Percentiles rank a stretch among this genome's conserved stretches.
These are phyloP conservation scores for Aspergillus puulaauensis DNA, from an alignment of 2,329 filamentous ascomycete species.

Conservation along the genomic window DNA sequence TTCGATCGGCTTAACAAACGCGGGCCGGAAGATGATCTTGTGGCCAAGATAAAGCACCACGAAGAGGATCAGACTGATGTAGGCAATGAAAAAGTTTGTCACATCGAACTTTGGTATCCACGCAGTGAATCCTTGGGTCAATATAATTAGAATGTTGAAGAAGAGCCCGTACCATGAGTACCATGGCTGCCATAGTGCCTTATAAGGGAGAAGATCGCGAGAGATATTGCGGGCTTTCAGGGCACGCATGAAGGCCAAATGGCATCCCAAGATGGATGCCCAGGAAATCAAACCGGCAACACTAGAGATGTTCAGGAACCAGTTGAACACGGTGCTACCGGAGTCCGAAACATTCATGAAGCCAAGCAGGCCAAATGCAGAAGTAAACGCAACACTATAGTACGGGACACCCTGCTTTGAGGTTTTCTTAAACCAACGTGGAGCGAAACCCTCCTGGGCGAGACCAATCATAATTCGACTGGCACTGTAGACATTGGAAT, in stretches of 20 bases:
- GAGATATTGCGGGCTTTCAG: conserved; percentile 58
- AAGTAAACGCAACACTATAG: conserved; percentile 45
- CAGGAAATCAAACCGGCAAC: conserved; percentile 39
- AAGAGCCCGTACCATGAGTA: conserved; percentile 66
- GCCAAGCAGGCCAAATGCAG: conserved; percentile 61
- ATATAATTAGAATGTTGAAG: conserved; percentile 63
- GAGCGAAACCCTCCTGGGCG: conserved; percentile 48
- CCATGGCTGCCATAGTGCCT: conserved; percentile 62
- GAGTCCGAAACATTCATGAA: conserved; percentile 68
- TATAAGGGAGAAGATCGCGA: conserved; percentile 60
- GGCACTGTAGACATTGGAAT: conserved; percentile 46
- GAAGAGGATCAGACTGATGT: conserved; percentile 66
- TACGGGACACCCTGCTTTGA: conserved; percentile 47
- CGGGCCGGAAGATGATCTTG: conserved; percentile 48
- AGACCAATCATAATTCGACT: conserved; percentile 70
- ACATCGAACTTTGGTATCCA: conserved; percentile 63
- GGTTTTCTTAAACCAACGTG: conserved; percentile 42
- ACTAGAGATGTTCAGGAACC: conserved; percentile 35
- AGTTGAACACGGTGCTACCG: conserved; percentile 59
- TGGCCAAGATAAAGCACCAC: conserved; percentile 60
- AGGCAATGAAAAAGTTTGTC: conserved; percentile 62
- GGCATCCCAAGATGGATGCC: conserved; percentile 49
- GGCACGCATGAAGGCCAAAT: conserved; percentile 65
- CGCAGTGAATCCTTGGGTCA: conserved; percentile 68
- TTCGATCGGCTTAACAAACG: conserved; percentile 39